Conservation (phyloP, 768 basidiomycete genomes). For the Candolleomyces eurysporus region DNA sequence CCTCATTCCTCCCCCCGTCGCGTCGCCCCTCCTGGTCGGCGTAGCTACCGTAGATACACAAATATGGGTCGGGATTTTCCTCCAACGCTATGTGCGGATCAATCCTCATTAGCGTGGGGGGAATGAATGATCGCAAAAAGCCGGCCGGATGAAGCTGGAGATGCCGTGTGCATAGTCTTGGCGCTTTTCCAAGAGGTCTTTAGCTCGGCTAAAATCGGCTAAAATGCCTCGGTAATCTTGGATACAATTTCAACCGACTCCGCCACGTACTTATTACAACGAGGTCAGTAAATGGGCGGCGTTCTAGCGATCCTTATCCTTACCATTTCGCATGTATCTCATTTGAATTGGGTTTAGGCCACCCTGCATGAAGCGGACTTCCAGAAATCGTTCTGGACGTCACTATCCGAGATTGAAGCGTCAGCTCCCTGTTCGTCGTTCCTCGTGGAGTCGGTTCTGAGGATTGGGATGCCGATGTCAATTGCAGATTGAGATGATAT, state of each 20-base stretch:
- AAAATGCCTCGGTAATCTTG: no score
- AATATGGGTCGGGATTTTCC: no score
- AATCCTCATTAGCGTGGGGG: no score
- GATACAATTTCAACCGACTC: constrained; percentile 29
- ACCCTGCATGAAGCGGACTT: constrained; percentile 40
- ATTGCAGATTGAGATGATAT: constrained; percentile 14
- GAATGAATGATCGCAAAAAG: no score
- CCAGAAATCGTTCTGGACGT: constrained; percentile 41
- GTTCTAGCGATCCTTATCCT: neutral
- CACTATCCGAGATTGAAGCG: constrained; percentile 38
- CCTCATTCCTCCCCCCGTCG: no score
- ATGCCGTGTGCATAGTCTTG: no score
- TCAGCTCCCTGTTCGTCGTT: constrained; percentile 47
- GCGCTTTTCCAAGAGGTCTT: no score
- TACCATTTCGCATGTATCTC: neutral
- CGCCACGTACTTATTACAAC: constrained; percentile 48
- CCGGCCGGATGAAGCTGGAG: no score
- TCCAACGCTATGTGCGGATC: no score
- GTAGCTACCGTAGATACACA: no score
- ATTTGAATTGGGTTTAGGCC: constrained; percentile 28
- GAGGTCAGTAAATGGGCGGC: constrained; percentile 31
- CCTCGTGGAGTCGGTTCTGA: constrained; percentile 48
- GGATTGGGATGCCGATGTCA: constrained; percentile 39
- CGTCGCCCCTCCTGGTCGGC: no score
- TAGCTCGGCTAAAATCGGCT: no score